Conservation (phyloP, 225 moss, liverwort and hornwort genomes). For the Anthoceros angustus region DNA sequence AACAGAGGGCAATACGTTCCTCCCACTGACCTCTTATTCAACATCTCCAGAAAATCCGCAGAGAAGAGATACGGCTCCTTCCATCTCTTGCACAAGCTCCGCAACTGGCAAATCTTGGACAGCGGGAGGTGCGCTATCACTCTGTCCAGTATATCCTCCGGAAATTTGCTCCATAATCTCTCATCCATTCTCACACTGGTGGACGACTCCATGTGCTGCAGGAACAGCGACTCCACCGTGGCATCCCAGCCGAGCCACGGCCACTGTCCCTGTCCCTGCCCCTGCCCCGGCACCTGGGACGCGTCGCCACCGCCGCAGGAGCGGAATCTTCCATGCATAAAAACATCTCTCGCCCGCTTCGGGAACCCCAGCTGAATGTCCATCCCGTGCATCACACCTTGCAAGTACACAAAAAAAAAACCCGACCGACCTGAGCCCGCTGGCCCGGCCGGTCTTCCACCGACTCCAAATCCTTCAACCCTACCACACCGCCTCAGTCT, state of each 20-base stretch:
- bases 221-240: background rate
- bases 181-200: background rate
- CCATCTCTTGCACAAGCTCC: constrained; percentile 3
- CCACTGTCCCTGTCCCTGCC: background rate
- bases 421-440: too few species aligned
- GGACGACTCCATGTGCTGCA: background rate
- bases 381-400: background rate
- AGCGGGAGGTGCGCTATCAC: constrained; percentile 4
- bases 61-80: constrained; percentile 3
- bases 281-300: background rate
- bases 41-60: background rate
- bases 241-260: background rate
- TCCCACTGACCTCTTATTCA: background rate
- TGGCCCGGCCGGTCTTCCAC: background rate
- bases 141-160: background rate
- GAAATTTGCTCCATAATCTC: constrained; percentile 5
- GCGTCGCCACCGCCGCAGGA: background rate
- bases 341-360: background rate
- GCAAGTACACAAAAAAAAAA: background rate
- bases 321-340: background rate
- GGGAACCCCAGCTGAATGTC: background rate
- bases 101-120: background rate
- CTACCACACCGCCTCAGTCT: too few species aligned
- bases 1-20: background rate
- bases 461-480: too few species aligned